Evolutionary conservation across 257 asterid genomes (phyloP).

Genomic region (Gentiana dahurica): DNA sequence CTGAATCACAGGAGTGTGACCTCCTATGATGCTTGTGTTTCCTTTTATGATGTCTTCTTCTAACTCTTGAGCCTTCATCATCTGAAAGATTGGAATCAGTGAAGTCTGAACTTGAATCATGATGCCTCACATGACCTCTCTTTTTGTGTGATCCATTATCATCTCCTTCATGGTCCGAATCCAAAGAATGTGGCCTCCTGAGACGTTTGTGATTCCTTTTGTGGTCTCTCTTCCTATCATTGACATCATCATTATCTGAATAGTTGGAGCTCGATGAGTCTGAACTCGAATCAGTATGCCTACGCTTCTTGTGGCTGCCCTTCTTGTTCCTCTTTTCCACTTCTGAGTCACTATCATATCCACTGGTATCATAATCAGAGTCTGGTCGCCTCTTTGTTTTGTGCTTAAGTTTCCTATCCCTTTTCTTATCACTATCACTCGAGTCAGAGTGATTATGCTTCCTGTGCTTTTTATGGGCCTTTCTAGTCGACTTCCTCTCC

Average conservation of each 20-base stretch:
- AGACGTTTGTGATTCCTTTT: conserved; percentile 29
- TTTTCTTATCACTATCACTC: conserved; percentile 43
- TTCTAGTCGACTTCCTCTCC: conserved; percentile 35
- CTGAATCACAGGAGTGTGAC: conserved; percentile 25
- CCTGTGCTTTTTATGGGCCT: conserved; percentile 47
- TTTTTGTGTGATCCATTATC: conserved; percentile 28
- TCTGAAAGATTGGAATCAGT: conserved; percentile 32
- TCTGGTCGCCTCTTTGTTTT: conserved; percentile 43
- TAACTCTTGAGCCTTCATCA: conserved; percentile 17
- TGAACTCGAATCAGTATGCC: conserved; percentile 22
- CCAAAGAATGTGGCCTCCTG: conserved; percentile 20
- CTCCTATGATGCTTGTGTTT: conserved; percentile 26
- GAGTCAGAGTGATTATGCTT: conserved; percentile 48
- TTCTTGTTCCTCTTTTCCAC: conserved; percentile 16
- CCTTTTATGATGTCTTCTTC: conserved; percentile 20
- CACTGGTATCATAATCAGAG: conserved; percentile 37
- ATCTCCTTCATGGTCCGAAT: conserved; percentile 27
- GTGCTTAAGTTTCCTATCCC: conserved; percentile 40
- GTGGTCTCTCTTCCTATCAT: conserved; percentile 12
- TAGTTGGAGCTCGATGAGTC: conserved; percentile 34
- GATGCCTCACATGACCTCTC: conserved; percentile 40
- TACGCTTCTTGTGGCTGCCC: conserved; percentile 31
- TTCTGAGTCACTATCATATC: conserved; percentile 30
- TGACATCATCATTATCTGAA: conserved; percentile 25
- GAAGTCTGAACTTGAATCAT: conserved; percentile 25